Evolutionary conservation across 305 asterid genomes (phyloP), one percentile per base, ranked within the genome.

Genomic region (Rubia tinctorum): DNA sequence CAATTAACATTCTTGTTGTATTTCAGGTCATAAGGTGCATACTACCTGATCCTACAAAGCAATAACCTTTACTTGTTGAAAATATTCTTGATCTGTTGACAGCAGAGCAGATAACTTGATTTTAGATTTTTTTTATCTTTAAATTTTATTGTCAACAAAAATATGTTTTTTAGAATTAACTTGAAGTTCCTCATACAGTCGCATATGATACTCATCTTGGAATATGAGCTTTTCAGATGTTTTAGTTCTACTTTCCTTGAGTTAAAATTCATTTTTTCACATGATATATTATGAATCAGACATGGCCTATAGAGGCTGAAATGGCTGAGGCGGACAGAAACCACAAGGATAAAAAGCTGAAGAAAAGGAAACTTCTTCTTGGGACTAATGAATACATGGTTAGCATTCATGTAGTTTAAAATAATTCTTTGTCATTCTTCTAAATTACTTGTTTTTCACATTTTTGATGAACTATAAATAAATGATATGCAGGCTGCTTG

Each of bases 251-350:
- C 56, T 42, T 20, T 45, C 53, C 34, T 12, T 45, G 4, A 8
- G 2, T 56, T 69, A 44, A 30, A 22, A 37, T 34, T 45, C 27
- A 20, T 4, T 18, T 12, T 75, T 27, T 12, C 34, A 43, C 27
- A 59, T 44, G 40, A 6, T 72, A 49, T 71, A 66, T 64, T 72
- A 66, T 69, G 42, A 45, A 77, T 82, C 87, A 95, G 99, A 95
- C 98, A 68, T 95, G 96, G 97, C 99, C 99, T 9, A 92, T 98
- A n/a, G 97, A 89, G 82, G 97, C 87, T 73, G 99, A 95, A 83
- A 90, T 92, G 96, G 94, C 89, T 75, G 97, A 95, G 82, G 98
- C 98, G n/a, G 96, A 87, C 72, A 82, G 69, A 81, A 65, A 73
- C 61, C 85, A 71, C 25, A 77, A 80, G 80, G 80, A 87, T 73